Evolutionary conservation across 441 rosid genomes (phyloP).

Genomic region (Eutrema salsugineum): DNA sequence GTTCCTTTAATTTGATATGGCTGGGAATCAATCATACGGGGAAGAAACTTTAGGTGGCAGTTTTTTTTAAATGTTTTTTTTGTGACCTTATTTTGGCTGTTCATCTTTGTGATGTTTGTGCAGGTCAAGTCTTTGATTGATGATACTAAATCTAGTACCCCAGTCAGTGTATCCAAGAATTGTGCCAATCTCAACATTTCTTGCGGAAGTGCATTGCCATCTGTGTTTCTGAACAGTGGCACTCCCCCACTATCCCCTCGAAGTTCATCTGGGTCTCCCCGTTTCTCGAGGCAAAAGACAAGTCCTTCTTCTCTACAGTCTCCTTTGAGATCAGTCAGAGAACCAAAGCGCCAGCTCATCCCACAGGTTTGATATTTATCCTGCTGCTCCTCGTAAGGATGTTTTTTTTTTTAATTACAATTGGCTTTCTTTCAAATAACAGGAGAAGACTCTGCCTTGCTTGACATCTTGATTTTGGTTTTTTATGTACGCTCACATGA

Average conservation of each 20-base stretch:
- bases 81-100: not conserved
- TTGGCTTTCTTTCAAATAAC: not conserved
- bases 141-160: conserved; percentile 45
- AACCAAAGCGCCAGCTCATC: conserved; percentile 47
- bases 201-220: conserved; percentile 53
- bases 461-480: not conserved
- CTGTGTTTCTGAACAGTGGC: conserved; percentile 53
- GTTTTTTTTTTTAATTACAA: not conserved
- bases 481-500: not conserved
- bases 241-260: conserved; percentile 72
- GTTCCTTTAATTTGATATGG: not conserved
- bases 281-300: conserved; percentile 45
- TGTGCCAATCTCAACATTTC: conserved; percentile 32
- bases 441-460: not conserved
- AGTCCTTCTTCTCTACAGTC: conserved; percentile 54
- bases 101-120: conserved; percentile 7
- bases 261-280: conserved; percentile 51
- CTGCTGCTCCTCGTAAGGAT: not conserved
- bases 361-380: conserved; percentile 50
- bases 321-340: conserved; percentile 44
- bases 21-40: not conserved
- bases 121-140: conserved; percentile 57
- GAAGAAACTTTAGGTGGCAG: not conserved
- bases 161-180: conserved; percentile 38
- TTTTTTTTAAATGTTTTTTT: not conserved